Evolutionary conservation across 1,284 basidiomycete genomes (phyloP).

Genomic region (Phellopilus nigrolimitatus): DNA sequence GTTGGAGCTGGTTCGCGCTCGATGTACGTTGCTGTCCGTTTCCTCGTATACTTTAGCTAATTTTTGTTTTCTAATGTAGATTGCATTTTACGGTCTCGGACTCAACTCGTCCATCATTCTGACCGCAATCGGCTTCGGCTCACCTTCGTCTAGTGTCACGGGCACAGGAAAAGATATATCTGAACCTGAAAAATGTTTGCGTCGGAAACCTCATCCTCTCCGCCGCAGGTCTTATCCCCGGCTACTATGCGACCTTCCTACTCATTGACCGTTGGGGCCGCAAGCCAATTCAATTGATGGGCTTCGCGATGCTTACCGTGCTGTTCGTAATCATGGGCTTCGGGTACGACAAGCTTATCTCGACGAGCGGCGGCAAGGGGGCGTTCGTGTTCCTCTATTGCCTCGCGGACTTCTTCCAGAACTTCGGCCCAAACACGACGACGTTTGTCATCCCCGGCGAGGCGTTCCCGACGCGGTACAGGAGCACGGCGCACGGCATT

Average conservation of each 20-base stretch:
- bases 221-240: conserved; percentile 47
- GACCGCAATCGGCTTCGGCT: conserved; percentile 20
- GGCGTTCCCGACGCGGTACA: conserved; percentile 71
- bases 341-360: conserved; percentile 50
- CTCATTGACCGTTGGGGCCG: conserved; percentile 50
- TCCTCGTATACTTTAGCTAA: conserved; percentile 21
- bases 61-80: conserved; percentile 31
- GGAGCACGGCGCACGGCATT: conserved; percentile 69
- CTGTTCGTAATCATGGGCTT: conserved; percentile 53
- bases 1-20: conserved; percentile 63
- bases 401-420: conserved; percentile 51
- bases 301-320: conserved; percentile 50
- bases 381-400: conserved; percentile 63
- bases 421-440: conserved; percentile 70
- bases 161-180: conserved; percentile 26
- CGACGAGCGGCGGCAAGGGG: conserved; percentile 33
- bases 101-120: conserved; percentile 44
- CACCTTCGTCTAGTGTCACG: conserved; percentile 19
- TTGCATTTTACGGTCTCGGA: conserved; percentile 52
- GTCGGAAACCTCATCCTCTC: conserved; percentile 42
- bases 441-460: conserved; percentile 71
- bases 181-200: conserved; percentile 31
- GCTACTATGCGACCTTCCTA: conserved; percentile 45
- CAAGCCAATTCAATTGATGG: conserved; percentile 53
- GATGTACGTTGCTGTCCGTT: conserved; percentile 35